Conservation (phyloP, 2,329 filamentous ascomycete species). For the Phoma sp. region DNA sequence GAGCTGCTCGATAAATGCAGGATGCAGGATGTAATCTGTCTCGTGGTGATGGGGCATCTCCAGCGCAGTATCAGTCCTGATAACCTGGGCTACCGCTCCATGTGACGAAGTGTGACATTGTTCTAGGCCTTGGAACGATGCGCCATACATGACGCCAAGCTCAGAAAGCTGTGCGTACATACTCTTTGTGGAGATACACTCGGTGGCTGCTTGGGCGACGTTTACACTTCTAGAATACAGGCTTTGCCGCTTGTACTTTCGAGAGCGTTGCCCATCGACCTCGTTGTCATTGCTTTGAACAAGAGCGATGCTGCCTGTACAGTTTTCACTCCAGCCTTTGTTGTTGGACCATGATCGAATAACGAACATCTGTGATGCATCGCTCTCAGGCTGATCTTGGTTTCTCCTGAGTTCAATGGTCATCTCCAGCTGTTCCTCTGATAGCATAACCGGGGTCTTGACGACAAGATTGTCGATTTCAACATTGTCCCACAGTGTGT, state of each 20-base stretch:
- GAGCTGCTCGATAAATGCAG: slow-evolving; percentile 35
- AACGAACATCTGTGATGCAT: slow-evolving; percentile 49
- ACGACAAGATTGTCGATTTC: slow-evolving; percentile 31
- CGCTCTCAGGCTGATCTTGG: not conserved
- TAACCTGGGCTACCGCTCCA: slow-evolving; percentile 35
- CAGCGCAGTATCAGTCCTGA: slow-evolving; percentile 22
- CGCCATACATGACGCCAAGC: slow-evolving; percentile 60
- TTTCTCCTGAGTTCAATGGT: slow-evolving; percentile 33
- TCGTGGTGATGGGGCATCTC: slow-evolving; percentile 42
- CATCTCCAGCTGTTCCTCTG: slow-evolving; percentile 43
- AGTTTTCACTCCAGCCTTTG: slow-evolving; percentile 66
- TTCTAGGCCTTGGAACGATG: slow-evolving; percentile 60
- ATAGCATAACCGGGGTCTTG: slow-evolving; percentile 31
- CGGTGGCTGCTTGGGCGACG: slow-evolving; percentile 9
- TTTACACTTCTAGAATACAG: slow-evolving; percentile 15
- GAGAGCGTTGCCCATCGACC: slow-evolving; percentile 45
- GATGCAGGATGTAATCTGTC: slow-evolving; percentile 36
- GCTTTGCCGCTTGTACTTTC: slow-evolving; percentile 17
- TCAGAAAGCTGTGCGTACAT: slow-evolving; percentile 59
- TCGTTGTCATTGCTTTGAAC: slow-evolving; percentile 49
- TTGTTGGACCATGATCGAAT: slow-evolving; percentile 62
- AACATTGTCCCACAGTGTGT: slow-evolving; percentile 21
- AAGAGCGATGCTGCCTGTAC: slow-evolving; percentile 53
- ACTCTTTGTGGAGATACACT: slow-evolving; percentile 27
- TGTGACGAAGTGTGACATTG: slow-evolving; percentile 53